phyloP scores from a whole-genome alignment of 1,284 basidiomycete genomes.

The Microbotryum intermedium region DNA sequence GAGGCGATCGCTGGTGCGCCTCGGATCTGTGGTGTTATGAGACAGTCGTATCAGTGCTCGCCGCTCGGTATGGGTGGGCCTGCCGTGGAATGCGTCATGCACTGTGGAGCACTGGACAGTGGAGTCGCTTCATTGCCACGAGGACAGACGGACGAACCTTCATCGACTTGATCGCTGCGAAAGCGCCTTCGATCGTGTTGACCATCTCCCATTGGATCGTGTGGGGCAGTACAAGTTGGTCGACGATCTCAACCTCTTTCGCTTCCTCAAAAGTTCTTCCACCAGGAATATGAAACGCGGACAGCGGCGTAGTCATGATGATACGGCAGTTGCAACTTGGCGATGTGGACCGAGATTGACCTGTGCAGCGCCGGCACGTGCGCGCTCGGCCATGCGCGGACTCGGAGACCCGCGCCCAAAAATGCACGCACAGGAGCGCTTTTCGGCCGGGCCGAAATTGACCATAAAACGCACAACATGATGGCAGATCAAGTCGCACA shows the following conservation, averaged over 20 bases:
- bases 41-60: background rate
- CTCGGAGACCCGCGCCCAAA: too few relatives aligned
- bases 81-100: too few relatives aligned
- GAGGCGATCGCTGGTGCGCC: conserved; percentile 92
- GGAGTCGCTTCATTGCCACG: background rate
- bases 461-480: too few relatives aligned
- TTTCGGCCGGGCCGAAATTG: too few relatives aligned
- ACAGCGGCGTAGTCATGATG: conserved; percentile 3
- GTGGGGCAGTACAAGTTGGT: conserved; percentile 45
- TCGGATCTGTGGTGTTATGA: conserved; percentile 53
- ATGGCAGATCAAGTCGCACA: too few relatives aligned
- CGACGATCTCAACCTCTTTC: conserved; percentile 32
- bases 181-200: conserved; percentile 64
- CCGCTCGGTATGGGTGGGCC: background rate
- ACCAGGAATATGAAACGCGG: conserved; percentile 27
- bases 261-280: conserved; percentile 21
- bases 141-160: conserved; percentile 48
- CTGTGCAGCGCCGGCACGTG: background rate
- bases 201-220: conserved; percentile 63
- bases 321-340: background rate
- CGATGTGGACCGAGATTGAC: background rate
- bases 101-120: background rate
- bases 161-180: conserved; percentile 87
- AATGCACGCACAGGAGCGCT: too few relatives aligned
- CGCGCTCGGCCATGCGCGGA: too few relatives aligned